These are phyloP conservation scores for Leishmania gerbilli DNA, from an alignment of 208 protist genomes.

Conservation along the genomic window DNA sequence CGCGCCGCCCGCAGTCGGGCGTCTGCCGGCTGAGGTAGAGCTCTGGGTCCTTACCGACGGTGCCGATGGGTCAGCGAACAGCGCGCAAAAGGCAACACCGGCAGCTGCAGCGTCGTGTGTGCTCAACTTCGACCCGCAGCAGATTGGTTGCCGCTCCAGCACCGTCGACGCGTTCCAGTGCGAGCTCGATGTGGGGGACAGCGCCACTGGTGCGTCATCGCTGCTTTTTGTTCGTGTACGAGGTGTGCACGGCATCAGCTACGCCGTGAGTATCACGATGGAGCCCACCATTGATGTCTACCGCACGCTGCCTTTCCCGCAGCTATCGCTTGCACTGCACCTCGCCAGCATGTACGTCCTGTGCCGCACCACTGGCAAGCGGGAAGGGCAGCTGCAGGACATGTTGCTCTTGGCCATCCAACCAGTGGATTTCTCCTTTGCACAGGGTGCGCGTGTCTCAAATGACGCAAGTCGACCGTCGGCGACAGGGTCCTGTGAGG, in stretches of 20 bases:
- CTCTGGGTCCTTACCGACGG: conserved; percentile 15
- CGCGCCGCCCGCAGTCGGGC: conserved; percentile 3
- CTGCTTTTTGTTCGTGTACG: conserved; percentile 77
- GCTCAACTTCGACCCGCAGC: conserved; percentile 74
- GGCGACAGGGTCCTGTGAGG: neutral
- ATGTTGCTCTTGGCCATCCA: conserved; percentile 50
- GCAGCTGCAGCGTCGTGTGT: conserved; percentile 8
- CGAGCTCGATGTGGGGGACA: conserved; percentile 29
- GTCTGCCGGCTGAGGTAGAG: conserved; percentile 19
- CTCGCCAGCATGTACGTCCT: conserved; percentile 57
- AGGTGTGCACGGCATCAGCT: conserved; percentile 57
- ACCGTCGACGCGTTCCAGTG: conserved; percentile 25
- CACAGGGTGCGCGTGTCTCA: conserved; percentile 30
- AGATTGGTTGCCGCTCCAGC: conserved; percentile 9
- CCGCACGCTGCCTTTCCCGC: conserved; percentile 59
- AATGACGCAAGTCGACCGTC: neutral
- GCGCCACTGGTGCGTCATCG: conserved; percentile 15
- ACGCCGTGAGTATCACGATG: conserved; percentile 73
- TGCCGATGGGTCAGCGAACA: neutral
- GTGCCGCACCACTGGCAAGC: conserved; percentile 29
- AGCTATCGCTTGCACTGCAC: conserved; percentile 55
- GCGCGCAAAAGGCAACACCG: neutral
- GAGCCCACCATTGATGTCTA: conserved; percentile 70
- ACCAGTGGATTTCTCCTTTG: conserved; percentile 46
- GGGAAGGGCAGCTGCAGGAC: conserved; percentile 20